Base-by-base conservation (phyloP, 805 yeast genomes). In the Lachancea cidri region DNA sequence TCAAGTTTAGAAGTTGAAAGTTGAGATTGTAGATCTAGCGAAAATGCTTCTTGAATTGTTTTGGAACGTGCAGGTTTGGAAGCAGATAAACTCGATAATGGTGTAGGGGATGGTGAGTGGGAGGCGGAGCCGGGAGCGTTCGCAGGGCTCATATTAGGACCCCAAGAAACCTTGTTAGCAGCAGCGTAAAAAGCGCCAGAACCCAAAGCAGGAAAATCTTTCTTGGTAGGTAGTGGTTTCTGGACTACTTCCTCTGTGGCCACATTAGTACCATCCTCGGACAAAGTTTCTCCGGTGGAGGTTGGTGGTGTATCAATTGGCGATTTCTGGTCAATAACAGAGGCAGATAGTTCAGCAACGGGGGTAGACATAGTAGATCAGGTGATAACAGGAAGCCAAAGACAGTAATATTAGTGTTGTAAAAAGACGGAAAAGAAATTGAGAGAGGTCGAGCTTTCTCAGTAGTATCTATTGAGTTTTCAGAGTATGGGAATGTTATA, bases 31-130 rank as follows among this genome's bases (percentile, higher is more conserved):
- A 76, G 73, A 53, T 77, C 81, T 54, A 89, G 73, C 37, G 86
- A 74, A 58, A 89, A 86, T 5, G 88, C 84, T 54, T 85, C 88
- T 60, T 87, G 91, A 43, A 86, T 71, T 40, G 75, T 74, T 17
- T 77, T 69, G 8, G 86, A 73, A 49, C 76, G 71, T 53, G 73
- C 71, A 22, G 76, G 70, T 20, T 68, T 70, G n/a, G 72, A 59
- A 53, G 47, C 7, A 4, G 35, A 31, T 2, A 25, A 9, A 2
- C 66, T 36, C 35, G 58, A 37, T 47, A 41, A 31, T 39, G 56
- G 39, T 11, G 51, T 40, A 14, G 57, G 49, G 20, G 52, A 44
- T 13, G 52, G 48, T 29, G 58, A 46, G 13, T 48, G 43, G n/a
- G 47, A 38, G 13, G 50, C 37, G 17, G 54, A 29, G 57, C 42